Conservation (phyloP, 1,284 basidiomycete genomes). For the Cerrena zonata region DNA sequence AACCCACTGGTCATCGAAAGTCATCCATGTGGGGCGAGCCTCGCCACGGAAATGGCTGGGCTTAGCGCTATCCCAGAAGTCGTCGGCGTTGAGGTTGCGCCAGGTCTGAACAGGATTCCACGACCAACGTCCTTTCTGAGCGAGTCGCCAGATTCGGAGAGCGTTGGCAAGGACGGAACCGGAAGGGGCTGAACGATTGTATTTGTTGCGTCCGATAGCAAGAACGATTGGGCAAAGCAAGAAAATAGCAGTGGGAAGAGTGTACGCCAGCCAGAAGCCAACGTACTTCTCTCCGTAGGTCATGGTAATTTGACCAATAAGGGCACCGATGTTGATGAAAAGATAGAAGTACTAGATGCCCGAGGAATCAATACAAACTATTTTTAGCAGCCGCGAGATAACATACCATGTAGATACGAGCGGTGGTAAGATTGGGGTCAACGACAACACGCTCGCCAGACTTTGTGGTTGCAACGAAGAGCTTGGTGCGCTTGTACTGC, state of each 20-base stretch:
- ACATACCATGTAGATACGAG: slow-evolving; percentile 66
- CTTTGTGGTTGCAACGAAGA: slow-evolving; percentile 49
- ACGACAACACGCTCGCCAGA: slow-evolving; percentile 76
- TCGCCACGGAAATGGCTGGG: slow-evolving; percentile 47
- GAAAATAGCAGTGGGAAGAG: slow-evolving; percentile 65
- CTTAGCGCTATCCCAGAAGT: slow-evolving; percentile 79
- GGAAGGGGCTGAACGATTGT: slow-evolving; percentile 62
- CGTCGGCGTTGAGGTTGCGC: slow-evolving; percentile 47
- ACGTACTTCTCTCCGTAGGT: slow-evolving; percentile 72
- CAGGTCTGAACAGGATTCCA: slow-evolving; percentile 47
- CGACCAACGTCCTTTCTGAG: slow-evolving; percentile 52
- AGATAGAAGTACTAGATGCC: slow-evolving; percentile 63
- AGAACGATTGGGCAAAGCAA: slow-evolving; percentile 69
- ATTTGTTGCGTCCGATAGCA: slow-evolving; percentile 58
- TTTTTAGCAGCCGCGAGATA: background rate
- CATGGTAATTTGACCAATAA: slow-evolving; percentile 67
- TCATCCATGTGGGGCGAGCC: slow-evolving; percentile 61
- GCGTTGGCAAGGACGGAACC: slow-evolving; percentile 69
- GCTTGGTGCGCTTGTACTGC: slow-evolving; percentile 57
- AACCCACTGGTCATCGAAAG: slow-evolving; percentile 73
- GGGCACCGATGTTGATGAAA: slow-evolving; percentile 74
- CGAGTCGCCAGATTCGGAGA: slow-evolving; percentile 45
- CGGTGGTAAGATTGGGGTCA: slow-evolving; percentile 69
- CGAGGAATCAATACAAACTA: background rate
- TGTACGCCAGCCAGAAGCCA: slow-evolving; percentile 68